phyloP scores from a whole-genome alignment of 129 eudicot species.

The Flaveria robusta region DNA sequence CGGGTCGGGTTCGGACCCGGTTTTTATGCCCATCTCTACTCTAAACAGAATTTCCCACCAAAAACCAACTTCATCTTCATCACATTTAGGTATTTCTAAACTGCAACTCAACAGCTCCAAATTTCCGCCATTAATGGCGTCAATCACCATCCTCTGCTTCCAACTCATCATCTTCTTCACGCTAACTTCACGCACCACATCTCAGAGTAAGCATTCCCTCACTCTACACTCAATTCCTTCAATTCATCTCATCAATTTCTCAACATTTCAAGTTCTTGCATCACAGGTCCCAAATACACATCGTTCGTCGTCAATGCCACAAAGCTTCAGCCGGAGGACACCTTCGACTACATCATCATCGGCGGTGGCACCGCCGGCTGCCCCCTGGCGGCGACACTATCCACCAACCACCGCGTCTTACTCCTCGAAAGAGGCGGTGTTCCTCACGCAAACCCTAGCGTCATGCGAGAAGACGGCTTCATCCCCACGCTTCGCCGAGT shows the following conservation, averaged over 20 bases:
- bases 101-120: background rate
- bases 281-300: constrained; percentile 52
- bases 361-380: constrained; percentile 36
- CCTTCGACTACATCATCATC: constrained; percentile 54
- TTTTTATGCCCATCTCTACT: too few relatives aligned
- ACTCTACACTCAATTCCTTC: background rate
- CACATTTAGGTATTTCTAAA: background rate
- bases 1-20: too few relatives aligned
- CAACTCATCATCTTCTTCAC: constrained; percentile 1
- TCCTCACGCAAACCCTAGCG: constrained; percentile 52
- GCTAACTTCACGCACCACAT: background rate
- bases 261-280: background rate
- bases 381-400: constrained; percentile 67
- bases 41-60: constrained; percentile 24
- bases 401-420: constrained; percentile 45
- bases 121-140: constrained; percentile 23
- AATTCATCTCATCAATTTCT: background rate
- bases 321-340: constrained; percentile 54
- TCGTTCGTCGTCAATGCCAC: constrained; percentile 60
- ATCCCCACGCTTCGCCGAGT: constrained; percentile 44
- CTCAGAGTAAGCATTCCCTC: constrained; percentile 1
- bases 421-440: constrained; percentile 74
- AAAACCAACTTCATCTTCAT: background rate
- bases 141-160: constrained; percentile 19
- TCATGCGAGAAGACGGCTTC: constrained; percentile 72